Evolutionary conservation across 306 rosid genomes (phyloP), one percentile per base, ranked within the genome.

Genomic region (Ziziphus jujuba): DNA sequence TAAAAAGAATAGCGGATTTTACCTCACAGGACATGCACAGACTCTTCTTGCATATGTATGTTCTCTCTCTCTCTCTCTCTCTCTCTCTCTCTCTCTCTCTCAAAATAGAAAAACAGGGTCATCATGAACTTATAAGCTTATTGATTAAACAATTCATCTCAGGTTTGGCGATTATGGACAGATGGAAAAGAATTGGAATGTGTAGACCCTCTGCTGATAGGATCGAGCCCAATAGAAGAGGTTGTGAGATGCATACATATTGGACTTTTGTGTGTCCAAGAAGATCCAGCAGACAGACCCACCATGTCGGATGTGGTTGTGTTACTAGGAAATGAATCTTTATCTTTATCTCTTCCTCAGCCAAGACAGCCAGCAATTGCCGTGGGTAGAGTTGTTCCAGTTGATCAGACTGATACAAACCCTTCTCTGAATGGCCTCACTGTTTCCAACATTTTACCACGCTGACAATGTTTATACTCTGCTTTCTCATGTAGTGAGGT

Each of bases 221-320:
- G 67, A 60, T 35, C 71, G n/a, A 25, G 78, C 47, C 10, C 4
- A 7, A 34, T 21, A 5, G 44, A 54, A 1, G 79, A 84, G 66
- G 58, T 76, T 50, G 7, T 54, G 17, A 81, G 67, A 61, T 84
- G 76, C 65, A 69, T 86, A 65, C 84, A 76, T 3, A 50, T 86
- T 6, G 88, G 81, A 48, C 80, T 83, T 9, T 19, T 83, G 23
- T 86, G 91, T 55, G 83, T 81, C 44, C 91, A 84, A 47, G 77
- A 87, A 75, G 83, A 84, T 71, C 89, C 80, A 3, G 66, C 55
- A 56, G 84, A 74, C 3, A 81, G 89, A 59, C 89, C 92, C 3
- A 77, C 69, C 45, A 81, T 81, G 77, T 77, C 88, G 25, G 12
- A 22, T 24, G 80, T 87, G 43, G 56, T 76, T 59, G 73, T 56